Base-by-base conservation (phyloP, 768 basidiomycete species). In the Russula brevipes region DNA sequence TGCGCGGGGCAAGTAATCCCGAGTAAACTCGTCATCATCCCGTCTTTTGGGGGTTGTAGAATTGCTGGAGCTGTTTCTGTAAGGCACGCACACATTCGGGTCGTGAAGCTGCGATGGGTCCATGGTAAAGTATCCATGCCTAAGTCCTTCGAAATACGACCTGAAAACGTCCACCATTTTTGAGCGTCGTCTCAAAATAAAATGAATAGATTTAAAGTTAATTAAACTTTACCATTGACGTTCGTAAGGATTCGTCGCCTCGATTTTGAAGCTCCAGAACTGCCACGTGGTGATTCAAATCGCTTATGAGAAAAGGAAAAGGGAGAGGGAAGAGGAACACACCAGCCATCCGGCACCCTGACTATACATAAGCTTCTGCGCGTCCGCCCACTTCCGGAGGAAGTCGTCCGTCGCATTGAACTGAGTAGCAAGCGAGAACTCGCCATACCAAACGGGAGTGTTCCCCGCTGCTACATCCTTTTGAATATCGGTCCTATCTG, bases 191-290 rank as follows among this genome's bases (percentile, higher is more conserved):
- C 35, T 39, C 16, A 2, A 31, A 10, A 8, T 24, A 9, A 5
- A 14, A 31, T 11, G 5, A 50, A 24, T 44, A 19, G 50, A 12
- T 35, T n/a, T 38, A 45, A n/a, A 8, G 72, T 44, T n/a, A 53
- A 38, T 19, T 38, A 49, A n/a, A 8, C 72, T 78, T n/a, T 65
- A 87, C 88, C 88, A 88, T 74, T 88, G 81, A 14, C 86, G 76
- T 33, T 81, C 79, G n/a, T 79, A 72, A 64, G 78, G 77, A 7
- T 60, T 57, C 2, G 85, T 86, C 44, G 73, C 80, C 72, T 90
- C 89, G 6, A 85, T 77, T 69, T 86, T 88, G 77, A 90, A 89
- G 72, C 83, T 88, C 88, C 88, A 90, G 72, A 78, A 85, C 83
- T 60, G 39, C 24, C 82, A 61, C 5, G 56, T 11, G 1, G 33